Base-by-base conservation (phyloP, 441 rosid species). In the Omphalea diandra region DNA sequence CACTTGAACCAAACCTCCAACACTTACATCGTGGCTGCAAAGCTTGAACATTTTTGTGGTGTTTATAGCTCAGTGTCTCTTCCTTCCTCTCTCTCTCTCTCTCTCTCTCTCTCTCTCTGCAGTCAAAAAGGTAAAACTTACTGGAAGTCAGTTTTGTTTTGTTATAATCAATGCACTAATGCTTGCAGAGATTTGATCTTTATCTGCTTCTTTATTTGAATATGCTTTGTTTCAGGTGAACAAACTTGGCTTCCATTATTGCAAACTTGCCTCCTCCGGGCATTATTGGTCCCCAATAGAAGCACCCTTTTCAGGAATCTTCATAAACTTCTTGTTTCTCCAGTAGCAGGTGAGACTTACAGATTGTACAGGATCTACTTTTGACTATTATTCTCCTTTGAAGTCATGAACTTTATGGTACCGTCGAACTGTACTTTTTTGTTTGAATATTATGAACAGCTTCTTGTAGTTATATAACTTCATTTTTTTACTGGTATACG, bases 201-300 rank as follows among this genome's bases (percentile, higher is more conserved):
- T 49, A n/a, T 49, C 33, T 36, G 7, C 60, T 22, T 43, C 20
- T 18, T 65, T 10, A 18, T 69, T 18, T 60, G 22, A 38, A 22
- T 38, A 27, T 8, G 2, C 41, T 69, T n/a, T 69, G 3, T 75
- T 64, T 31, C 75, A 69, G 83, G 76, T 71, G 9, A 64, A 44
- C 56, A 88, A 64, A 44, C 56, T 86, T 88, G 97, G 85, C 89
- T 74, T 85, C 90, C 18, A 47, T 87, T 20, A 54, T 79, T 69
- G 81, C 84, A 66, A 73, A 29, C 68, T 74, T 83, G 73, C 76
- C 81, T 77, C 70, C 88, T 67, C 68, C 75, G 7, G 7, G 73
- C 83, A 66, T 68, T 87, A 61, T 26, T 80, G 73, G 73, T 83
- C 5, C 79, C 75, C 27, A 79, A 69, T 49, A 85, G 82, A 78